A percentile compares a stretch with the other conserved stretches of the same genome.
phyloP scores from a whole-genome alignment of 2,329 filamentous ascomycete species.

The Colletotrichum eremochloae region DNA sequence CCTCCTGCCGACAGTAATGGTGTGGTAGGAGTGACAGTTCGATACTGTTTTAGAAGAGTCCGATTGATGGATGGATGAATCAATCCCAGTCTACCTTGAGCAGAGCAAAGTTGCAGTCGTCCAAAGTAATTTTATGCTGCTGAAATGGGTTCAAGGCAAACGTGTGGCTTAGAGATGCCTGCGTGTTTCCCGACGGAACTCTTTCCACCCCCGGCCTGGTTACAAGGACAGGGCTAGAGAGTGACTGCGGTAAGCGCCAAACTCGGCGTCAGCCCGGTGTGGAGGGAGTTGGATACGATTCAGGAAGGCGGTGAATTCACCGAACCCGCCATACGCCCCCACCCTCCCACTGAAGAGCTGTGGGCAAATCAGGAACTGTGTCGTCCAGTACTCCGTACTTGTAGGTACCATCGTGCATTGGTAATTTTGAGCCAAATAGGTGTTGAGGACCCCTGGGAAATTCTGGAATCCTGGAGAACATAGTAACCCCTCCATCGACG shows the following conservation, averaged over 20 bases:
- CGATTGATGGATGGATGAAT: slow-evolving; percentile 9
- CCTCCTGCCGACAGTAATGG: not conserved
- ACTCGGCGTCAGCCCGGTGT: not conserved
- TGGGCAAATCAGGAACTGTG: slow-evolving; percentile 19
- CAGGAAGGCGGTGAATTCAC: slow-evolving; percentile 26
- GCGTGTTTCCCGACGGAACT: slow-evolving; percentile 36
- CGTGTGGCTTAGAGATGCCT: slow-evolving; percentile 17
- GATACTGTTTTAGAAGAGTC: slow-evolving; percentile 25
- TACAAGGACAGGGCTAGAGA: slow-evolving; percentile 24
- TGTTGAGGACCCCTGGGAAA: slow-evolving; percentile 35
- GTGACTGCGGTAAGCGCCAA: not conserved
- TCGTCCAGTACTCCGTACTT: slow-evolving; percentile 8
- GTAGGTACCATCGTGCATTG: slow-evolving; percentile 26
- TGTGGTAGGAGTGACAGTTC: slow-evolving; percentile 12
- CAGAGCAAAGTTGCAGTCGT: slow-evolving; percentile 7
- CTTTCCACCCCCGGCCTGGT: slow-evolving; percentile 15
- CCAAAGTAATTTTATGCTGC: not conserved
- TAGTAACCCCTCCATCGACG: slow-evolving; percentile 42
- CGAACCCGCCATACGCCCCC: not conserved
- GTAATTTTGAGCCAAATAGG: slow-evolving; percentile 37
- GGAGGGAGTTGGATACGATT: not conserved
- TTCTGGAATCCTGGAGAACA: slow-evolving; percentile 45
- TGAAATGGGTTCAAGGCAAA: slow-evolving; percentile 26
- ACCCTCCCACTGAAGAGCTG: not conserved
- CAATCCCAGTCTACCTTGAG: not conserved